phyloP scores from a whole-genome alignment of 768 basidiomycete genomes.

The Boletus edulis region DNA sequence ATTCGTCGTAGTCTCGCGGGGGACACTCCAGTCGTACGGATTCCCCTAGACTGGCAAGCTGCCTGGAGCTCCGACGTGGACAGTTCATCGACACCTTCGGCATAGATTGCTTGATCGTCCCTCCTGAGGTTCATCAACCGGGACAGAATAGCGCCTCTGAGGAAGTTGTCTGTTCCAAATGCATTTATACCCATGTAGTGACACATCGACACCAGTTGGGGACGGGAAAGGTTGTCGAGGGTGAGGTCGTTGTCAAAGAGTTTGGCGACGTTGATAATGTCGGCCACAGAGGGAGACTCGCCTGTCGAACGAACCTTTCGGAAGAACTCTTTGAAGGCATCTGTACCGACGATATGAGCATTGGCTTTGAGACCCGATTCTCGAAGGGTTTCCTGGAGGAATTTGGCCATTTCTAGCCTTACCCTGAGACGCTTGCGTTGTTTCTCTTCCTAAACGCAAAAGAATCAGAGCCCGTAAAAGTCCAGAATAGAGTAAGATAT shows the following conservation, averaged over 20 bases:
- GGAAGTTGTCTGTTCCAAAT: slow-evolving; percentile 98
- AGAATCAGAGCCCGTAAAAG: background rate
- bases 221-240: slow-evolving; percentile 94
- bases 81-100: slow-evolving; percentile 87
- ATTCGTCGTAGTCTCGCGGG: slow-evolving; percentile 87
- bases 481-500: background rate
- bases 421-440: slow-evolving; percentile 93
- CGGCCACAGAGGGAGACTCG: slow-evolving; percentile 83
- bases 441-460: slow-evolving; percentile 78
- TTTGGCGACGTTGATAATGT: slow-evolving; percentile 93
- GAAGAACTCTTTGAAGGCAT: slow-evolving; percentile 99
- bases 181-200: slow-evolving; percentile 98
- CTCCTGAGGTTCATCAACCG: slow-evolving; percentile 79
- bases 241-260: slow-evolving; percentile 98
- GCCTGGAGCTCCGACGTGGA: slow-evolving; percentile 90
- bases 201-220: slow-evolving; percentile 97
- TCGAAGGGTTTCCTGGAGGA: slow-evolving; percentile 94
- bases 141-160: slow-evolving; percentile 86
- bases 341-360: slow-evolving; percentile 88
- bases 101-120: slow-evolving; percentile 90
- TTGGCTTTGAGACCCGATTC: slow-evolving; percentile 93
- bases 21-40: slow-evolving; percentile 83
- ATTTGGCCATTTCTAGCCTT: slow-evolving; percentile 98
- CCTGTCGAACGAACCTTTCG: slow-evolving; percentile 96
- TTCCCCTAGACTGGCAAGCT: slow-evolving; percentile 92